Conservation (phyloP, 2,329 filamentous ascomycete species). For the Leptosphaerulina australis region DNA sequence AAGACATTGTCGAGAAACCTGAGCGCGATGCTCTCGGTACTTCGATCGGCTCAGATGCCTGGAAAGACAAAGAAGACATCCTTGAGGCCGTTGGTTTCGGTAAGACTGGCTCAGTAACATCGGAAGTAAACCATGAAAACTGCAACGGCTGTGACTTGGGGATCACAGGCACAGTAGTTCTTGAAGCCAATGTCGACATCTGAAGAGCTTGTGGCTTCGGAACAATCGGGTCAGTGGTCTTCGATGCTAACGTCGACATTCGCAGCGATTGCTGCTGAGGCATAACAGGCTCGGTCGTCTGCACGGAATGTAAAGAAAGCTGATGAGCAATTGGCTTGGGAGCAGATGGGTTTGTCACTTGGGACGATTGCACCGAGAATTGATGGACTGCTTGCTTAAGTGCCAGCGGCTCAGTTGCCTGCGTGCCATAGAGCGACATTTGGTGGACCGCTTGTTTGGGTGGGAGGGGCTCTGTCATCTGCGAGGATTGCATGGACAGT, state of each 20-base stretch:
- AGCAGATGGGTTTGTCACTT: constrained; percentile 13
- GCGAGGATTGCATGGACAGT: constrained; percentile 20
- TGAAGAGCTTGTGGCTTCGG: constrained; percentile 24
- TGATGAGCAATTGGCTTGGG: constrained; percentile 9
- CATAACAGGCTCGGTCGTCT: constrained; percentile 27
- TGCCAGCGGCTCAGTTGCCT: constrained; percentile 25
- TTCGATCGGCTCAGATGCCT: constrained; percentile 34
- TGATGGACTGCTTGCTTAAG: constrained; percentile 11
- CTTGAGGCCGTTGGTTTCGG: constrained; percentile 8
- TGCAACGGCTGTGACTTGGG: constrained; percentile 17
- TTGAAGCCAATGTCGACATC: constrained; percentile 30
- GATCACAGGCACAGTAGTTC: constrained; percentile 34
- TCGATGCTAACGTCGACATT: constrained; percentile 27
- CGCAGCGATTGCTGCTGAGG: constrained; percentile 24
- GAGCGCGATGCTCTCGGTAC: constrained; percentile 19
- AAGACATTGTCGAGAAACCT: constrained; percentile 26
- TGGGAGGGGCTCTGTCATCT: constrained; percentile 29
- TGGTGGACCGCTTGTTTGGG: constrained; percentile 1
- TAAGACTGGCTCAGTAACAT: constrained; percentile 32
- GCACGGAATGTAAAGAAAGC: constrained; percentile 24
- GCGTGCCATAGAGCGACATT: constrained; percentile 23
- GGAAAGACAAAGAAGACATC: constrained; percentile 23
- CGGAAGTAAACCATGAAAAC: constrained; percentile 28
- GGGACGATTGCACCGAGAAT: constrained; percentile 21
- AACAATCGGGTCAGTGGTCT: constrained; percentile 25